Base-by-base conservation (phyloP, 345 rosid species). In the Eucalyptus marginata region DNA sequence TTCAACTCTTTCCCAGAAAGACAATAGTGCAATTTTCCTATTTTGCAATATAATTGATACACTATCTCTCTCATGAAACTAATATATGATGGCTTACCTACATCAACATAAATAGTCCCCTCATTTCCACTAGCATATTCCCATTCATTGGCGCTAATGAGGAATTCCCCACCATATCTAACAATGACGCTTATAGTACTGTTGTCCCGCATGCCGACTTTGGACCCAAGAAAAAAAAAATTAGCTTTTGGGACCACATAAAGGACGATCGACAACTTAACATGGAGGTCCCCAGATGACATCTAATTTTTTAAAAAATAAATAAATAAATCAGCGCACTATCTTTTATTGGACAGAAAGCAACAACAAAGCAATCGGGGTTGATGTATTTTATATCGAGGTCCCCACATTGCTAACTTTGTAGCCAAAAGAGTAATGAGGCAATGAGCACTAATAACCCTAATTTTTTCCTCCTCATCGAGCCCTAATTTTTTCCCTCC, bases 241-340 rank as follows among this genome's bases (percentile, higher is more conserved):
- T 24, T 2, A 24, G 12, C 6, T 56, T 56, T 56, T 22, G 27
- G 13, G 1, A 24, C 29, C 54, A 56, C 0, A 24, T 0, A 56
- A 56, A 56, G 29, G 62, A 56, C 0, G 1, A 56, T 3, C 1
- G 6, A 22, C 27, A 56, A 56, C 62, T 56, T 56, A 56, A 56
- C 27, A 56, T 56, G 62, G 62, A 56, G 27, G 6, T 56, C 62
- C 29, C 13, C 62, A 56, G 4, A 56, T 24, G 29, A 56, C 62
- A 56, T 4, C 12, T 9, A 4, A 2, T 56, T 56, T 52, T 43
- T 3, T 3, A 3, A 8, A 52, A n/a, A n/a, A n/a, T n/a, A n/a
- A 54, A 56, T 56, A 52, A 56, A 56, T 56, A 22, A 24, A 22
- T 56, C 1, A 29, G 6, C 1, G 5, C 62, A 24, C 24, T 24